A percentile compares a stretch with the other conserved stretches of the same genome.
phyloP scores from a whole-genome alignment of 1,284 basidiomycete genomes.

The Ceratobasidium papillatum region DNA sequence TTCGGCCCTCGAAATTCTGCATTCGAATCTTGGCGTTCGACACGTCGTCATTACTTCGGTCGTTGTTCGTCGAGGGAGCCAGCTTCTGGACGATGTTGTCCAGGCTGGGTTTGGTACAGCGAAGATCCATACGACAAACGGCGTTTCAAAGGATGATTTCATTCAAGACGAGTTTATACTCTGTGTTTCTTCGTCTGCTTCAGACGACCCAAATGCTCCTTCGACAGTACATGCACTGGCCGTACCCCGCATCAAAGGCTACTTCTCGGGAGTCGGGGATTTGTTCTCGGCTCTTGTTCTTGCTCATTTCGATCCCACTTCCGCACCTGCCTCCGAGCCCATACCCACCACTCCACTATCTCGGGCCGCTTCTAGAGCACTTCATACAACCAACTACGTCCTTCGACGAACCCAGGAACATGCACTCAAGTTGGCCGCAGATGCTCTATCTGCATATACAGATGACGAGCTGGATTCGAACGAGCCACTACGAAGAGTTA shows the following conservation, averaged over 20 bases:
- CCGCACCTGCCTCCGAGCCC: slow-evolving; percentile 44
- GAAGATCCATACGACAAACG: background rate
- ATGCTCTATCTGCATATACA: slow-evolving; percentile 57
- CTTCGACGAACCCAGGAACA: slow-evolving; percentile 74
- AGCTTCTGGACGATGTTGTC: background rate
- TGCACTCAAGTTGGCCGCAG: slow-evolving; percentile 62
- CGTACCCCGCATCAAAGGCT: slow-evolving; percentile 85
- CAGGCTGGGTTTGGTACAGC: background rate
- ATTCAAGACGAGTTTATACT: slow-evolving; percentile 63
- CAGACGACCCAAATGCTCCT: slow-evolving; percentile 43
- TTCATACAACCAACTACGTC: slow-evolving; percentile 88
- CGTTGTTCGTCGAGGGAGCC: slow-evolving; percentile 20
- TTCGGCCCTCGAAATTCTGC: slow-evolving; percentile 75
- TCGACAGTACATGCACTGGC: slow-evolving; percentile 68
- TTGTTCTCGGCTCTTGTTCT: slow-evolving; percentile 94
- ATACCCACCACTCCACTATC: slow-evolving; percentile 67
- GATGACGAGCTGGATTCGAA: slow-evolving; percentile 77
- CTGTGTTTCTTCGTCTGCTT: slow-evolving; percentile 74
- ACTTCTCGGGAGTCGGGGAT: slow-evolving; percentile 97
- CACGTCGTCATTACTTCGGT: slow-evolving; percentile 95
- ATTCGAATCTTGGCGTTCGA: slow-evolving; percentile 76
- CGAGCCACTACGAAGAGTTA: slow-evolving; percentile 70
- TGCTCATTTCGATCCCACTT: slow-evolving; percentile 68
- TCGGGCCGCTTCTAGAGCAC: slow-evolving; percentile 60
- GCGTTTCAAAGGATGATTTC: background rate